Evolutionary conservation across 441 rosid species (phyloP), one percentile per base, ranked within the genome.

Genomic region (Corymbia citriodora): DNA sequence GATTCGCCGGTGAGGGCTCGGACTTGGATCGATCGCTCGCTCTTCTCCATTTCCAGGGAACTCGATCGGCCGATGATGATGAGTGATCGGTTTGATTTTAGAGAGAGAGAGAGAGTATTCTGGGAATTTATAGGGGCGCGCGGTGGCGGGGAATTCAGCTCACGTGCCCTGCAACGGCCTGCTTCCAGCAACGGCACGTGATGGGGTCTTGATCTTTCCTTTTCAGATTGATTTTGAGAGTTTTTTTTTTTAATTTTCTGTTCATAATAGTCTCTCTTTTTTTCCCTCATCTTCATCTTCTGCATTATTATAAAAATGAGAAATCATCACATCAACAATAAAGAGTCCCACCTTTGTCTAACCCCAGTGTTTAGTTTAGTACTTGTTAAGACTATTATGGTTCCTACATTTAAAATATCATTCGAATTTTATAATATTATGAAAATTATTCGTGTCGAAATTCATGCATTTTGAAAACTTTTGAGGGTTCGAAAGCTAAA

Each of bases 1-100:
- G 96, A 95, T 91, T 96, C 97, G 2, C 99, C 98, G 40, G 93
- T 54, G 9, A 96, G 93, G n/a, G 97, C 89, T 48, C 98, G 98
- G 79, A 98, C 97, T 92, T 89, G 87, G 88, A 98, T 93, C 91
- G 92, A 91, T 53, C 61, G 93, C 93, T 93, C 96, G 88, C 92
- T 87, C 89, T 90, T 91, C 87, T 74, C 93, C 92, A 93, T 90
- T 92, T 33, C 89, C 87, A 14, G 52, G n/a, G 85, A 40, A 79
- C 87, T 89, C 89, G 89, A 89, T 89, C 93, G 1, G 13, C 79
- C 11, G 79, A 33, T 40, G 85, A 40, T 36, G 40, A 16, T 2
- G 79, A 68, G 82, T 2, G 82, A 18, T 36, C 27, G 82, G 27
- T 72, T 72, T 36, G 82, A 72, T 36, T 36, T 3, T 40, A 40